A percentile compares a stretch with the other conserved stretches of the same genome.
These are phyloP conservation scores for Trichoderma atroviride DNA, from an alignment of 2,329 filamentous ascomycete species.

Conservation along the genomic window DNA sequence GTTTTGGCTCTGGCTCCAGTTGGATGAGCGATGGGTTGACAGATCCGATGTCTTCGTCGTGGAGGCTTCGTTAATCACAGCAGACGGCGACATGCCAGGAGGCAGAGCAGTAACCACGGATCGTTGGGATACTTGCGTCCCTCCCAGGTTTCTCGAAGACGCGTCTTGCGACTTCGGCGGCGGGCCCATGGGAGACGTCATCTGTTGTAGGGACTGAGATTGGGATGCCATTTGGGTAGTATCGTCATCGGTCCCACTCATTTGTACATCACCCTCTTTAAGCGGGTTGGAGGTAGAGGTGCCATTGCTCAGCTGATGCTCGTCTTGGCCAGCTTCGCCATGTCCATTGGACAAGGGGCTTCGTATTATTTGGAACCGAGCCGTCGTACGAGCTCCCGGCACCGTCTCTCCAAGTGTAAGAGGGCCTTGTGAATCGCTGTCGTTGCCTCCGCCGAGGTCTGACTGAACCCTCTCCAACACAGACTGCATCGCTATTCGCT, in stretches of 20 bases:
- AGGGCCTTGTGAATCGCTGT: constrained; percentile 58
- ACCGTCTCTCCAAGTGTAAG: constrained; percentile 67
- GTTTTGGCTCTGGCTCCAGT: constrained; percentile 66
- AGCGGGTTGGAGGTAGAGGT: constrained; percentile 54
- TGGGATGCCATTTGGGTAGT: constrained; percentile 45
- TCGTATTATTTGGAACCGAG: constrained; percentile 59
- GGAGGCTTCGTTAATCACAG: constrained; percentile 78
- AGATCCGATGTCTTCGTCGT: constrained; percentile 87
- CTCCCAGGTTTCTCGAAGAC: constrained; percentile 44
- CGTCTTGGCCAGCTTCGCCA: constrained; percentile 41
- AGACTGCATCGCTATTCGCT: constrained; percentile 64
- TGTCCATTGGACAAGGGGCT: constrained; percentile 64
- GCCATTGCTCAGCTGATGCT: constrained; percentile 57
- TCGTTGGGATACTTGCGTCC: constrained; percentile 64
- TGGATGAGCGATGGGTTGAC: constrained; percentile 64
- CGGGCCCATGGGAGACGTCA: constrained; percentile 51
- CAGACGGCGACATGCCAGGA: constrained; percentile 60
- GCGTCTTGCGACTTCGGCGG: constrained; percentile 46
- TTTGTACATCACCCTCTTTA: constrained; percentile 59
- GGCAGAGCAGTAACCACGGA: constrained; percentile 63
- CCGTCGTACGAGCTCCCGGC: constrained; percentile 54
- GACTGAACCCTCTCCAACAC: constrained; percentile 53
- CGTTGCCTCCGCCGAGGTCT: constrained; percentile 52
- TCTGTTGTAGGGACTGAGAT: not conserved
- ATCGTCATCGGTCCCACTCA: constrained; percentile 58